Percentiles rank a stretch among this genome's conserved stretches.
phyloP scores from a whole-genome alignment of 768 basidiomycete species.

The Pisolithus marmoratus region DNA sequence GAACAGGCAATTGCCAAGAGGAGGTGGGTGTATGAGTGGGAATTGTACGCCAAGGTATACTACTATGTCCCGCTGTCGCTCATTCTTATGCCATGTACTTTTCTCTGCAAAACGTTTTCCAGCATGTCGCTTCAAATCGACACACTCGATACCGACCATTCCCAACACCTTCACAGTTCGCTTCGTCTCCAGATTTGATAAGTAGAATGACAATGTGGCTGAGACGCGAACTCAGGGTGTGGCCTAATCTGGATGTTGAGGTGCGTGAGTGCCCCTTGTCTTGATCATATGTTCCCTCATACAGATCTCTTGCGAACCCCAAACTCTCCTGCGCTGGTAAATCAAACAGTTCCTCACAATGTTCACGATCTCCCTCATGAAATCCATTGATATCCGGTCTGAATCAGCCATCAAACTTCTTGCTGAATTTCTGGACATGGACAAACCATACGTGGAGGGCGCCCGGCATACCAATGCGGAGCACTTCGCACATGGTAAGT shows the following conservation, averaged over 20 bases:
- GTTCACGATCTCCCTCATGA: constrained; percentile 86
- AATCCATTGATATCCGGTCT: constrained; percentile 87
- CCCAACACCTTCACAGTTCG: constrained; percentile 81
- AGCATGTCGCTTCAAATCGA: constrained; percentile 90
- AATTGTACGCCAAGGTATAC: constrained; percentile 80
- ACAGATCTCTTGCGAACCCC: no score
- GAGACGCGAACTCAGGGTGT: constrained; percentile 80
- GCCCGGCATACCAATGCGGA: constrained; percentile 69
- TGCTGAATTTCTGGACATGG: constrained; percentile 85
- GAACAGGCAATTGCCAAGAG: constrained; percentile 69
- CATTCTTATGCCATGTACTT: constrained; percentile 2
- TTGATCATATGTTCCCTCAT: constrained; percentile 3
- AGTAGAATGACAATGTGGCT: constrained; percentile 76
- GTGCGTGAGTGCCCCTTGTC: constrained; percentile 33
- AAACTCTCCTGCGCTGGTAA: not conserved
- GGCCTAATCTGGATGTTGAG: constrained; percentile 88
- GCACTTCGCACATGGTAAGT: constrained; percentile 87
- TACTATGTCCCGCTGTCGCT: not conserved
- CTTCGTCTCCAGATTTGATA: constrained; percentile 68
- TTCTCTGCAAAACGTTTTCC: not conserved
- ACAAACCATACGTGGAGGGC: constrained; percentile 50
- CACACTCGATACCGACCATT: constrained; percentile 86
- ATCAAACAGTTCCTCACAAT: constrained; percentile 75
- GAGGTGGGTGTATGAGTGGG: constrained; percentile 74
- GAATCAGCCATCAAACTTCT: constrained; percentile 80